A percentile compares a stretch with the other conserved stretches of the same genome.
Conservation (phyloP, 768 basidiomycete species). For the Candolleomyces eurysporus region DNA sequence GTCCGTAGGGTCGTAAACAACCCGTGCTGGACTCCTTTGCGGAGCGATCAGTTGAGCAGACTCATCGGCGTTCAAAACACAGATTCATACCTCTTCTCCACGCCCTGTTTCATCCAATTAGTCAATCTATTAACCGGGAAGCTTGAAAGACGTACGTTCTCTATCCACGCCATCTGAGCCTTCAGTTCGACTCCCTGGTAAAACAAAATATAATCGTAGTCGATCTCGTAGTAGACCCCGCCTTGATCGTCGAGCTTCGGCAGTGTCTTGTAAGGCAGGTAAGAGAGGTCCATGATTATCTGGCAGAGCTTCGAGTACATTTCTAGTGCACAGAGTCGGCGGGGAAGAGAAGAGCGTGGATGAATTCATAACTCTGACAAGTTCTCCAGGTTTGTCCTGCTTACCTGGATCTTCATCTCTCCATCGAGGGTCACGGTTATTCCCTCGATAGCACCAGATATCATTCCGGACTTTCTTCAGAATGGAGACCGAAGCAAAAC, state of each 20-base stretch:
- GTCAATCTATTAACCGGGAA: background rate
- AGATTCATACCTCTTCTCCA: background rate
- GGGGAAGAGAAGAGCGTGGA: too few relatives aligned
- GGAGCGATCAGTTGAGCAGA: background rate
- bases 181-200: background rate
- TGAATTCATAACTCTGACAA: too few relatives aligned
- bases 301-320: conserved; percentile 16
- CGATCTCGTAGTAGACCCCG: background rate
- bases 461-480: conserved; percentile 6
- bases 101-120: background rate
- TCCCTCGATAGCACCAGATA: conserved; percentile 19
- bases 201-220: background rate
- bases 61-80: background rate
- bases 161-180: background rate
- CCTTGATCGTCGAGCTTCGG: background rate
- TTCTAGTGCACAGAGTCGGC: background rate
- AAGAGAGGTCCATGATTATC: conserved; percentile 2
- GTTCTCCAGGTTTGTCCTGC: background rate
- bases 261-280: background rate
- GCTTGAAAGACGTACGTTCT: background rate
- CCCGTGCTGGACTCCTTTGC: background rate
- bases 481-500: background rate
- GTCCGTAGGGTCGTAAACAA: background rate
- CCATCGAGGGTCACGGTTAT: conserved; percentile 14
- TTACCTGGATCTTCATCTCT: conserved; percentile 19